These are phyloP conservation scores for Croton laevigatus DNA, from an alignment of 441 rosid species.

Conservation along the genomic window DNA sequence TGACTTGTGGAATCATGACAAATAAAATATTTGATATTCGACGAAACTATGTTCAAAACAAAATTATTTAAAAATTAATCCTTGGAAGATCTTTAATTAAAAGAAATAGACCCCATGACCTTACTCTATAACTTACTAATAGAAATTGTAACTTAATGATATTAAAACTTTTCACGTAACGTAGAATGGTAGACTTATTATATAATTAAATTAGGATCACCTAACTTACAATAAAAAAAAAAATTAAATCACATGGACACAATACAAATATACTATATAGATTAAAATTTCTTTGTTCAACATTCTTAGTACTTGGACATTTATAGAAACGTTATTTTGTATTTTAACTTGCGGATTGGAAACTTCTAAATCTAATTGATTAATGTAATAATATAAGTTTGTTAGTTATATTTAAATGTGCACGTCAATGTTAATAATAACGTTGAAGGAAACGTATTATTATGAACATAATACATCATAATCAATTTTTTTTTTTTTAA, in stretches of 20 bases:
- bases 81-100: background rate
- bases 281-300: background rate
- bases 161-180: too few relatives aligned
- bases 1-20: too few relatives aligned
- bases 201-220: background rate
- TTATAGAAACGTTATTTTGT: too few relatives aligned
- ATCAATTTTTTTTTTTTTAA: background rate
- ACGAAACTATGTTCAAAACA: background rate
- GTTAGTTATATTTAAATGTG: background rate
- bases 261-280: background rate
- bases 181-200: background rate
- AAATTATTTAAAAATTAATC: background rate
- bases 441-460: background rate
- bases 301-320: conserved; percentile 14
- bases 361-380: too few relatives aligned
- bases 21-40: too few relatives aligned
- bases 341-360: too few relatives aligned
- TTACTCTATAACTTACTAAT: too few relatives aligned
- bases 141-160: too few relatives aligned
- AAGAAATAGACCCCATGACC: background rate
- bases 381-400: too few relatives aligned
- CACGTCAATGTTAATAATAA: background rate
- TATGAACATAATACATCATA: background rate
- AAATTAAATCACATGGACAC: background rate
- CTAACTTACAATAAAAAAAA: background rate